Evolutionary conservation across 78 protist species (phyloP).

Genomic region (Neovahlkampfia damariscottae): DNA sequence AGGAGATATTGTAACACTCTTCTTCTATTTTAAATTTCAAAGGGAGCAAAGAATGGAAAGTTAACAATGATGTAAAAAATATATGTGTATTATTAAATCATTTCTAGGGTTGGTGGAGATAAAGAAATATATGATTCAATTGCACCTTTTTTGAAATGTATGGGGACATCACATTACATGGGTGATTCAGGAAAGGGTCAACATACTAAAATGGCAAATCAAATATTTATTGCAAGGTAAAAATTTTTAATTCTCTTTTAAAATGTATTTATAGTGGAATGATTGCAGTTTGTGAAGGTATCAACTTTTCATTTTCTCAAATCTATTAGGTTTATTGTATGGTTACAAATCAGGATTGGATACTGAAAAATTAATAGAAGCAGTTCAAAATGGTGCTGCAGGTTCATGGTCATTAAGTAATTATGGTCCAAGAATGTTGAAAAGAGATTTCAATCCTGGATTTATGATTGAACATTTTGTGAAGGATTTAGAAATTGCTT

Average conservation of each 20-base stretch:
- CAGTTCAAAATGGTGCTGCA: constrained; percentile 53
- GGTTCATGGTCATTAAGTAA: constrained; percentile 30
- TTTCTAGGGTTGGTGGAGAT: constrained; percentile 47
- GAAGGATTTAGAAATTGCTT: constrained; percentile 64
- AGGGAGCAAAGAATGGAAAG: too few relatives aligned
- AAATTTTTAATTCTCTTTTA: too few relatives aligned
- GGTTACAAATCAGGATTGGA: constrained; percentile 48
- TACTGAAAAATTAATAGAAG: constrained; percentile 12
- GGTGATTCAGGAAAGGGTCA: constrained; percentile 61
- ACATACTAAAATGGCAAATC: constrained; percentile 54
- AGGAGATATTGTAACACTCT: constrained; percentile 53
- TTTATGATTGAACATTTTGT: constrained; percentile 64
- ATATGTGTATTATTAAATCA: too few relatives aligned
- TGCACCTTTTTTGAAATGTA: constrained; percentile 10
- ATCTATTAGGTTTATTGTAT: constrained; percentile 41
- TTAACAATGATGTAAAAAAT: too few relatives aligned
- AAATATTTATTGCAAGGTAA: constrained; percentile 24
- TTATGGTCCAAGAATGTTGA: constrained; percentile 34
- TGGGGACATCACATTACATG: constrained; percentile 21
- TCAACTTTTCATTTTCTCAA: constrained; percentile 33
- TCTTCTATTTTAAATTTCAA: constrained; percentile 29
- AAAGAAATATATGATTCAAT: not conserved
- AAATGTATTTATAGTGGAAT: too few relatives aligned
- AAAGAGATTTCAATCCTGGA: constrained; percentile 54
- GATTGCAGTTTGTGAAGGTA: too few relatives aligned